Evolutionary conservation across 2,329 filamentous ascomycete genomes (phyloP).

Genomic region (Chaetomiaceae sp.): DNA sequence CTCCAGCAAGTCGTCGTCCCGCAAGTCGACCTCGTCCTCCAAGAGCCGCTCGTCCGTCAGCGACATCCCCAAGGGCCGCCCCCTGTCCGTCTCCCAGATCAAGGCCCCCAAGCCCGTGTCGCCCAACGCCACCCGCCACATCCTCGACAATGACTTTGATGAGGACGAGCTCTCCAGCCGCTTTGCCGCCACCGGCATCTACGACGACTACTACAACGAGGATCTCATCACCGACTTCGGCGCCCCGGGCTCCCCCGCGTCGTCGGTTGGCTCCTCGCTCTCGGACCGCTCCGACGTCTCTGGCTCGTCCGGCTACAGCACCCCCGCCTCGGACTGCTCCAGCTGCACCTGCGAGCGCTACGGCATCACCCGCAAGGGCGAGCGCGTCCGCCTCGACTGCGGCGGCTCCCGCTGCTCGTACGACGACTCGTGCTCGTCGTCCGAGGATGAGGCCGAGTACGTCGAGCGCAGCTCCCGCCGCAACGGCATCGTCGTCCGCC

Average conservation of each 20-base stretch:
- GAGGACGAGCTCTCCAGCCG: constrained; percentile 74
- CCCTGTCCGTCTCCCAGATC: constrained; percentile 84
- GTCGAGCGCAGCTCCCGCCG: constrained; percentile 54
- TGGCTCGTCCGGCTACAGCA: constrained; percentile 73
- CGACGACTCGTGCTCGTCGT: constrained; percentile 63
- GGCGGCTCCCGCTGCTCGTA: constrained; percentile 84
- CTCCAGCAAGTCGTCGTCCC: constrained; percentile 44
- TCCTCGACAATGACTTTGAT: constrained; percentile 76
- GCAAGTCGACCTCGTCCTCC: constrained; percentile 39
- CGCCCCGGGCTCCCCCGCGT: constrained; percentile 55
- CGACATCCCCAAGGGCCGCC: constrained; percentile 80
- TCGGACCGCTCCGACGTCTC: constrained; percentile 71
- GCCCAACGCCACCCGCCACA: constrained; percentile 80
- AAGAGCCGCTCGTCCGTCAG: constrained; percentile 44
- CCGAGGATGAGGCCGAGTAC: constrained; percentile 56
- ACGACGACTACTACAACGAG: constrained; percentile 48
- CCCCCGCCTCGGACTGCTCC: constrained; percentile 68
- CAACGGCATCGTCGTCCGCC: constrained; percentile 58
- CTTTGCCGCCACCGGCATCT: constrained; percentile 60
- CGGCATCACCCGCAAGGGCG: constrained; percentile 88
- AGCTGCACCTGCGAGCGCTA: constrained; percentile 93
- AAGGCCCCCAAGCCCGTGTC: constrained; percentile 84
- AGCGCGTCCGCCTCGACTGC: constrained; percentile 94
- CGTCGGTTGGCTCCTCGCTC: constrained; percentile 63
- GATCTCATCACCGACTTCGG: constrained; percentile 53